Evolutionary conservation across 495 filamentous ascomycete species (phyloP).

Genomic region (Bacidia rubella): DNA sequence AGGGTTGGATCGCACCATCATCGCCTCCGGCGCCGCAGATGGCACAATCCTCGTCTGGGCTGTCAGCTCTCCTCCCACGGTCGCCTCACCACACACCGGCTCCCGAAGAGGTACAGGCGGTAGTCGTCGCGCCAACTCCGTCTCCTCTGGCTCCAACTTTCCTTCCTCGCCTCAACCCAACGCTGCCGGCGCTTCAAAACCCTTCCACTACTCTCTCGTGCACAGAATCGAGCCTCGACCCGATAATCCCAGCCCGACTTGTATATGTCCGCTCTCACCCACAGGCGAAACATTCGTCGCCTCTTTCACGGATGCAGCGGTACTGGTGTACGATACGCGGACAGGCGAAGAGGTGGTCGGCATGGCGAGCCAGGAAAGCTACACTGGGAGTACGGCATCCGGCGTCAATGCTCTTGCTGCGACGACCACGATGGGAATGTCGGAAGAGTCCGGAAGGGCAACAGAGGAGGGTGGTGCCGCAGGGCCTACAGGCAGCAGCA

Average conservation of each 20-base stretch:
- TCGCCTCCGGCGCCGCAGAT: conserved; percentile 88
- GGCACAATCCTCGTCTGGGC: conserved; percentile 90
- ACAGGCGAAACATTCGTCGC: conserved; percentile 90
- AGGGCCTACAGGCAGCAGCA: conserved; percentile 66
- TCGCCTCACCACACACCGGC: conserved; percentile 65
- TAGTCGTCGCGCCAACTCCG: conserved; percentile 73
- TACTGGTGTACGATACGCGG: conserved; percentile 81
- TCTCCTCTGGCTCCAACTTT: conserved; percentile 81
- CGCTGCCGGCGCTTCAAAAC: conserved; percentile 47
- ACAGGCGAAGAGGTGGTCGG: conserved; percentile 81
- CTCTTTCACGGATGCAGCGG: conserved; percentile 75
- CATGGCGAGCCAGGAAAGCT: conserved; percentile 88
- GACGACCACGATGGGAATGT: conserved; percentile 54
- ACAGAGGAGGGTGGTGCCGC: conserved; percentile 52
- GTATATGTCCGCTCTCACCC: conserved; percentile 73
- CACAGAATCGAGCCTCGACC: conserved; percentile 57
- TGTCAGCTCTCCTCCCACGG: conserved; percentile 77
- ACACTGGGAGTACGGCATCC: conserved; percentile 69
- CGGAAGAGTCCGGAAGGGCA: conserved; percentile 39
- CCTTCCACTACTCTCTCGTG: conserved; percentile 58
- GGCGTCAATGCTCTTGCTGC: conserved; percentile 88
- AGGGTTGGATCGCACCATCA: conserved; percentile 65
- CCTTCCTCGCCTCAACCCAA: conserved; percentile 82
- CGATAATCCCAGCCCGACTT: conserved; percentile 44
- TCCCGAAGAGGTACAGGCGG: conserved; percentile 54